Percentiles rank a stretch among this genome's conserved stretches.
These are phyloP conservation scores for Globisporangium takayamanum DNA, from an alignment of 352 stramenopile genomes.

Conservation along the genomic window DNA sequence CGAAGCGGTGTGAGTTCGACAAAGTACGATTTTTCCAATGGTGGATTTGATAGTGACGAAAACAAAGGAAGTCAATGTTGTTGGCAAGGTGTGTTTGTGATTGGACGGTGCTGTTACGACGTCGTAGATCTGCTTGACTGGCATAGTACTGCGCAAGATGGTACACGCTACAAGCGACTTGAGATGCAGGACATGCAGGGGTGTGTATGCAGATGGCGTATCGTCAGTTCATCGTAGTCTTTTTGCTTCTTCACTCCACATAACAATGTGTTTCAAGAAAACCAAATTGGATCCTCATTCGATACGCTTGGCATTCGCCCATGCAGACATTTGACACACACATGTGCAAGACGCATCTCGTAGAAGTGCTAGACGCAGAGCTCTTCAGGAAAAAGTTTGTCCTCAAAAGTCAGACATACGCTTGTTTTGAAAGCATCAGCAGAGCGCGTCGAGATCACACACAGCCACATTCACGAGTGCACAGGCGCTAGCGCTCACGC, in stretches of 20 bases:
- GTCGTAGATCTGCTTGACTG: too few species aligned
- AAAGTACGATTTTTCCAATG: too few species aligned
- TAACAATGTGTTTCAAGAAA: slow-evolving; percentile 46
- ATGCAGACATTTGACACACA: not conserved
- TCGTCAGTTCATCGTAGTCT: slow-evolving; percentile 89
- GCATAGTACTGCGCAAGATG: too few species aligned
- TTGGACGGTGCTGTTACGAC: too few species aligned
- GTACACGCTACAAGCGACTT: too few species aligned
- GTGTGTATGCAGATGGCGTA: slow-evolving; percentile 4
- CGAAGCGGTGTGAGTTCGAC: too few species aligned
- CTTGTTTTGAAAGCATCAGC: slow-evolving; percentile 79
- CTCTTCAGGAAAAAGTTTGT: slow-evolving; percentile 54
- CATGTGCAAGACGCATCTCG: not conserved
- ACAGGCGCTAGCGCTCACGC: too few species aligned
- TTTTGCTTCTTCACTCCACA: slow-evolving; percentile 61
- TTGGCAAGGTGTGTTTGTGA: too few species aligned
- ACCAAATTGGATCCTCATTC: slow-evolving; percentile 65
- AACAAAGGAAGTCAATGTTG: too few species aligned
- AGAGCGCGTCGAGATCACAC: slow-evolving; percentile 22
- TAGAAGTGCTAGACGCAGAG: not conserved
- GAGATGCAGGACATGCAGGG: not conserved
- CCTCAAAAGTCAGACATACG: slow-evolving; percentile 86
- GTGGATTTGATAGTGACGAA: too few species aligned
- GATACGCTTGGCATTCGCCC: slow-evolving; percentile 17
- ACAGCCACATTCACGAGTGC: not conserved